Base-by-base conservation (phyloP, 176 grass and related monocot species). In the Poa pratensis region DNA sequence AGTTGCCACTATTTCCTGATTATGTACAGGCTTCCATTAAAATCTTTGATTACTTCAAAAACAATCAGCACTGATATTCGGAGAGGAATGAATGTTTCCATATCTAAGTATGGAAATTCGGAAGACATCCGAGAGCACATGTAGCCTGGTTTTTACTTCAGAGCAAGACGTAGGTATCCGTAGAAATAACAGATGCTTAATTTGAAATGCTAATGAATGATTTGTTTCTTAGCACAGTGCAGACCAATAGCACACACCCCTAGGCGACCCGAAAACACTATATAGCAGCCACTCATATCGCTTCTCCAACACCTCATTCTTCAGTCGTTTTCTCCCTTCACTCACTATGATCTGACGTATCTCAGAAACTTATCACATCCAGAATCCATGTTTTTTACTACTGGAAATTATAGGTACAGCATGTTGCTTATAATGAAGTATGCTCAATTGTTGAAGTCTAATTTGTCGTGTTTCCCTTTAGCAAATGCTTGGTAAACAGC, bases 1-100 rank as follows among this genome's bases (percentile, higher is more conserved):
- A 71, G 73, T 94, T 86, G 89, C 93, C 50, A 90, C 49, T 77
- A 92, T 82, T 64, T 95, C 96, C 96, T 98, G 87, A 82, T 90
- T 77, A 58, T 82, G 69, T 83, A 77, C 17, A 84, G 11, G 60
- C 35, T 82, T 69, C 27, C 66, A 18, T 90, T 81, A 82, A 86
- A 87, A 39, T 18, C 77, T 37, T 28, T 52, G 82, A 88, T 69
- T 23, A 53, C 7, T 73, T 84, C 43, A 46, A 12, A 49, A 46
- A 24, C 24, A 78, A 81, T 73, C 48, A 86, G 51, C 24, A 76
- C 26, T 76, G 87, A 53, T 18, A 83, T 77, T 79, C 75, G 28
- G 5, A 66, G 69, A 86, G 49, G 46, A 77, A 20, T 80, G 23
- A 62, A 60, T 16, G 13, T 67, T 79, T 65, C 58, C 35, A 53